Evolutionary conservation across 2,329 filamentous ascomycete species (phyloP).

Genomic region (Penicillium sp.): DNA sequence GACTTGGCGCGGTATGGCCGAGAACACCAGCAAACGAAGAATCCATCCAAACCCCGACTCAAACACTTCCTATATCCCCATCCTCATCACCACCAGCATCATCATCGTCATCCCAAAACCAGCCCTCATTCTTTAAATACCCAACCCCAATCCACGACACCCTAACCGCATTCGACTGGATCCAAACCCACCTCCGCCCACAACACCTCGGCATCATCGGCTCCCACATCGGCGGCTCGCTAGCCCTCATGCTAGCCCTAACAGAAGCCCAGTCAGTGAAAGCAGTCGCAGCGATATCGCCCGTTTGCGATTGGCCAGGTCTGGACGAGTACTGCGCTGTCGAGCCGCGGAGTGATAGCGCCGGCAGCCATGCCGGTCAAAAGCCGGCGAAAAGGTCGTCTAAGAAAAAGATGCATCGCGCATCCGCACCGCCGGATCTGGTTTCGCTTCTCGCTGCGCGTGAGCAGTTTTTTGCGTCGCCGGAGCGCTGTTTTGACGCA

Average conservation of each 20-base stretch:
- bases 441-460: constrained; percentile 40
- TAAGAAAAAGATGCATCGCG: constrained; percentile 12
- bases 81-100: not conserved
- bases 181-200: constrained; percentile 35
- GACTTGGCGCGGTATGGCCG: constrained; percentile 30
- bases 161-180: constrained; percentile 43
- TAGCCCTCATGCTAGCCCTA: constrained; percentile 47
- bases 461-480: constrained; percentile 37
- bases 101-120: not conserved
- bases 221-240: constrained; percentile 42
- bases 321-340: constrained; percentile 44
- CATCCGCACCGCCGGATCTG: constrained; percentile 33
- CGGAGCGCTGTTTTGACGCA: constrained; percentile 46
- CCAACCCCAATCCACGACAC: constrained; percentile 45
- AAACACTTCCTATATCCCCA: not conserved
- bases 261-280: constrained; percentile 40
- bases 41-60: not conserved
- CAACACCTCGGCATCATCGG: constrained; percentile 35
- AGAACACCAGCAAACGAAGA: not conserved
- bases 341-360: not conserved
- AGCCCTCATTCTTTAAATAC: constrained; percentile 30
- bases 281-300: constrained; percentile 38
- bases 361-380: too few species aligned
- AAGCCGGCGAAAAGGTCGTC: constrained; percentile 1
- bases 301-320: constrained; percentile 43